phyloP scores from a whole-genome alignment of 2,329 filamentous ascomycete species.

The Microcera coccophila region DNA sequence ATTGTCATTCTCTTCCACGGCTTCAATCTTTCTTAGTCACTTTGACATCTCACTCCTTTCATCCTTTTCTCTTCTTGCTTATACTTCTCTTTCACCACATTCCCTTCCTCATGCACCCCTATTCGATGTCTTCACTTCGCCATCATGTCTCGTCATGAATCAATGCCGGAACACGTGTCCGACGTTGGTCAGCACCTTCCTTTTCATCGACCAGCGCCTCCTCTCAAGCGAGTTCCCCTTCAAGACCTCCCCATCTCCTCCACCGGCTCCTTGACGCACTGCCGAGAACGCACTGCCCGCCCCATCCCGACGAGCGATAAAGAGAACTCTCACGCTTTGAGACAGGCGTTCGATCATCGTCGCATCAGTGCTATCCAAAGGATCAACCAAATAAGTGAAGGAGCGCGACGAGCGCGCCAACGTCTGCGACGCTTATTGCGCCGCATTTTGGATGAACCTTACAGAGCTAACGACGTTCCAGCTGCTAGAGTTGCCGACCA shows the following conservation, averaged over 20 bases:
- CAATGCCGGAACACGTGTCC: background rate
- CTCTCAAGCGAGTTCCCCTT: constrained; percentile 25
- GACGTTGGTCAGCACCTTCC: background rate
- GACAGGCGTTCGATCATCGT: constrained; percentile 14
- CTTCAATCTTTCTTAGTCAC: background rate
- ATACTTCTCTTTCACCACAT: background rate
- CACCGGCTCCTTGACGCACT: constrained; percentile 17
- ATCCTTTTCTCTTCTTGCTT: no score
- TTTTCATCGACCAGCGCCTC: background rate
- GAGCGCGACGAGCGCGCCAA: no score
- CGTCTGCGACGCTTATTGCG: no score
- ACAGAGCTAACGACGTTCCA: constrained; percentile 18
- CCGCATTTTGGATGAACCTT: no score
- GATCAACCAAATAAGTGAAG: no score
- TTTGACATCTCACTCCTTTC: background rate
- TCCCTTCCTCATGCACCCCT: no score
- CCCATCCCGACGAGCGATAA: constrained; percentile 25
- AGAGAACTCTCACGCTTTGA: constrained; percentile 25
- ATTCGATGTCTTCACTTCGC: background rate
- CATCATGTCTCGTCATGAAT: background rate
- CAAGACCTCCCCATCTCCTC: constrained; percentile 24
- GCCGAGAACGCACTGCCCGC: constrained; percentile 18
- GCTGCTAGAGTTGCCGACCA: constrained; percentile 28
- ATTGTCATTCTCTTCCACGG: background rate
- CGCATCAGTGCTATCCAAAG: no score